Evolutionary conservation across 2,329 filamentous ascomycete species (phyloP).

Genomic region (Escovopsis weberi): DNA sequence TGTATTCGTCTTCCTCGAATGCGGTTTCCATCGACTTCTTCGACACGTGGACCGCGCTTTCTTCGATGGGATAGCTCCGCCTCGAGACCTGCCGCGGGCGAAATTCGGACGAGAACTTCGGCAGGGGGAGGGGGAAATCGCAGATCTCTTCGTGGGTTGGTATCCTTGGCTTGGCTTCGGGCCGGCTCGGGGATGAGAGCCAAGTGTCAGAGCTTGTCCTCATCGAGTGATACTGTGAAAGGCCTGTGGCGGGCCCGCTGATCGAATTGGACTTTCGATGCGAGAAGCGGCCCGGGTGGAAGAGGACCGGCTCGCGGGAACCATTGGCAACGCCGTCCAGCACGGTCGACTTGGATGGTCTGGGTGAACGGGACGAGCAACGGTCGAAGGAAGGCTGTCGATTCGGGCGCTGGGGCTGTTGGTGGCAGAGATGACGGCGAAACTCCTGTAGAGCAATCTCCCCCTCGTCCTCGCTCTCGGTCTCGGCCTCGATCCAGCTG

Average conservation of each 20-base stretch:
- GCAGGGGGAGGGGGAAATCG: neutral
- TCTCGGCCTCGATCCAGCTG: conserved; percentile 25
- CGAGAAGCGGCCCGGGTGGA: neutral
- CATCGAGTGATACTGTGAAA: neutral
- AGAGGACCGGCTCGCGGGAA: neutral
- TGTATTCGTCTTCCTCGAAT: too few relatives aligned
- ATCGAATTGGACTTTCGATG: conserved; percentile 13
- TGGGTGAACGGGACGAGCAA: conserved; percentile 12
- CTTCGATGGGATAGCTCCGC: too few relatives aligned
- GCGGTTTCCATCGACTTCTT: too few relatives aligned
- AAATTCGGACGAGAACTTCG: too few relatives aligned
- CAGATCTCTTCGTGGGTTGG: neutral
- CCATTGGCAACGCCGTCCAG: conserved; percentile 5
- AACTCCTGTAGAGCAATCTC: conserved; percentile 4
- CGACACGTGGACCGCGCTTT: too few relatives aligned
- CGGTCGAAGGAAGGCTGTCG: neutral
- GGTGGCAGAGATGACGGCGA: neutral
- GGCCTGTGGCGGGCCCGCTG: conserved; percentile 4
- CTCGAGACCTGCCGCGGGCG: too few relatives aligned
- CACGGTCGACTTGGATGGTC: conserved; percentile 16
- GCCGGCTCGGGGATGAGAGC: neutral
- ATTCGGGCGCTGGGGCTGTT: neutral
- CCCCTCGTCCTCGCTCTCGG: conserved; percentile 16
- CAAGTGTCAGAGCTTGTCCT: neutral
- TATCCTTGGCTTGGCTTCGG: neutral